These are phyloP conservation scores for Puccinellia tenuiflora DNA, from an alignment of 176 grass and related monocot genomes.

Conservation along the genomic window DNA sequence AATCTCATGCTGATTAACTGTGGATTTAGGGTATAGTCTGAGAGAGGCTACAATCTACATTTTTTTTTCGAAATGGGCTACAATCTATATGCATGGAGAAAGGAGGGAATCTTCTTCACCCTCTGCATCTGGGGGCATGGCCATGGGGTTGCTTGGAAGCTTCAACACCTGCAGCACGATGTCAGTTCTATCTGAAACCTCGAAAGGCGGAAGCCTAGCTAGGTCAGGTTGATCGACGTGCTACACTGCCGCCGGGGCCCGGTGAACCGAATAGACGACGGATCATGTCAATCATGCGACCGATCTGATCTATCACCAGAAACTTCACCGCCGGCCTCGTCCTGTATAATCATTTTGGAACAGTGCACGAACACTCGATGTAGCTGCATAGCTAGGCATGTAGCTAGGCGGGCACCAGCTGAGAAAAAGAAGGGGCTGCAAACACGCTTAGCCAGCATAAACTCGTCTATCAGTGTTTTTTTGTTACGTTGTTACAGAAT, in stretches of 20 bases:
- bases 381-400: neutral
- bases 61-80: too few species aligned
- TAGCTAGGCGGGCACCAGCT: neutral
- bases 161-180: neutral
- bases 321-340: neutral
- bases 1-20: neutral
- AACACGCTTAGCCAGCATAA: too few species aligned
- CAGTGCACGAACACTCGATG: neutral
- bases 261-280: neutral
- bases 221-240: constrained; percentile 26
- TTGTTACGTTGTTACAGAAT: too few species aligned
- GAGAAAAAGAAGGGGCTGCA: too few species aligned
- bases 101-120: neutral
- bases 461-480: too few species aligned
- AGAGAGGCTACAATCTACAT: neutral
- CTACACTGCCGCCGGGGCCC: neutral
- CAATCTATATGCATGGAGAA: neutral
- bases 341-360: neutral
- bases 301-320: constrained; percentile 12
- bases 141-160: neutral
- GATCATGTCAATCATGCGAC: constrained; percentile 6
- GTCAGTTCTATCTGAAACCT: constrained; percentile 19
- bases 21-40: neutral
- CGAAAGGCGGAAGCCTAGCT: constrained; percentile 21
- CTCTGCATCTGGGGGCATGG: neutral